Evolutionary conservation across 371 early-diverging fungal species (phyloP).

Genomic region (Mucor sp.): DNA sequence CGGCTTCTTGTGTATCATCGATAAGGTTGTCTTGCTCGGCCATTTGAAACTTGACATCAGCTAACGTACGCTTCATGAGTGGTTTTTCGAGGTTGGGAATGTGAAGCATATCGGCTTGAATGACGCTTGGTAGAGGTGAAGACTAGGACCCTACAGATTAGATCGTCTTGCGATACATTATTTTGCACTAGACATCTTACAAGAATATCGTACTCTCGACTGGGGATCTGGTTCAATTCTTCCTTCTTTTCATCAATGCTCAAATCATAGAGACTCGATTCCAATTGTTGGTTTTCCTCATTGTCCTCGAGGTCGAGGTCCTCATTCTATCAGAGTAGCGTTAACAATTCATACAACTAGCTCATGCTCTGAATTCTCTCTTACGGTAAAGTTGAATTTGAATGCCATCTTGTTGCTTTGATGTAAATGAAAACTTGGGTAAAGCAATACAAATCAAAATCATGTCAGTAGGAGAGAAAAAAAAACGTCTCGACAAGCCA

Average conservation of each 20-base stretch:
- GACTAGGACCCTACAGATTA: slow-evolving; percentile 11
- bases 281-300: slow-evolving; percentile 44
- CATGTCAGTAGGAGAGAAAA: neutral
- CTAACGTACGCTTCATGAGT: slow-evolving; percentile 66
- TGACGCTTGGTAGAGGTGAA: slow-evolving; percentile 35
- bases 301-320: slow-evolving; percentile 60
- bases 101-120: slow-evolving; percentile 44
- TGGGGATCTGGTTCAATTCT: slow-evolving; percentile 25
- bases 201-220: slow-evolving; percentile 39
- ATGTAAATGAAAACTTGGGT: neutral
- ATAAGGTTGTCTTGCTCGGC: slow-evolving; percentile 69
- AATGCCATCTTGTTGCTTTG: slow-evolving; percentile 38
- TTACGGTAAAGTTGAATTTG: slow-evolving; percentile 64
- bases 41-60: slow-evolving; percentile 84
- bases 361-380: neutral
- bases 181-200: slow-evolving; percentile 12
- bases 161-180: neutral
- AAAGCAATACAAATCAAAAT: neutral
- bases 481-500: slow-evolving; percentile 1
- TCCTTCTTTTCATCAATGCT: slow-evolving; percentile 29
- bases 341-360: neutral
- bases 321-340: slow-evolving; percentile 35
- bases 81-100: slow-evolving; percentile 27
- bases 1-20: slow-evolving; percentile 36
- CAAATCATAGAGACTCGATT: slow-evolving; percentile 46